phyloP scores from a whole-genome alignment of 176 grass and related monocot species.

The Musa itinerans region DNA sequence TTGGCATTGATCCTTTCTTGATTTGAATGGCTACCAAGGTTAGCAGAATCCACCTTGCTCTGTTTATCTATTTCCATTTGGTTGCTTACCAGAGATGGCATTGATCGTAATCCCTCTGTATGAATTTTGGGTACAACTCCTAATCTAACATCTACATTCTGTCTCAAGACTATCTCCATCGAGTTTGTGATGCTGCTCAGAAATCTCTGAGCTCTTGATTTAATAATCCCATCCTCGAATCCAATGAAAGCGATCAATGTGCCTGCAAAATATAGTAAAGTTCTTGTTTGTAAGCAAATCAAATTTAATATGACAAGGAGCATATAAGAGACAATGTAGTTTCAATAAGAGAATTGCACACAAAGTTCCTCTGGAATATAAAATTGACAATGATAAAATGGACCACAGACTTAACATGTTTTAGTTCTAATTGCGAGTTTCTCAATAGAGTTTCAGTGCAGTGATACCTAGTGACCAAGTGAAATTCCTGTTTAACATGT shows the following conservation, averaged over 20 bases:
- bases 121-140: conserved; percentile 26
- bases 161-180: conserved; percentile 49
- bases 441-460: too few relatives aligned
- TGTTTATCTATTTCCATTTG: conserved; percentile 11
- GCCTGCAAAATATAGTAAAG: conserved; percentile 34
- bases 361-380: too few relatives aligned
- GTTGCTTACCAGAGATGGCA: neutral
- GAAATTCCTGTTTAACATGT: too few relatives aligned
- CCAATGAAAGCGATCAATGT: conserved; percentile 38
- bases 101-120: conserved; percentile 10
- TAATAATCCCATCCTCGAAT: conserved; percentile 56
- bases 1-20: conserved; percentile 27
- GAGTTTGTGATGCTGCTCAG: conserved; percentile 81
- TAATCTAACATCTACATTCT: conserved; percentile 54
- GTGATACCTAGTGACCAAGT: too few relatives aligned
- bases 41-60: conserved; percentile 24
- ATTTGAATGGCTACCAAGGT: conserved; percentile 25
- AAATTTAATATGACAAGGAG: conserved; percentile 11
- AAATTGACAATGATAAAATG: too few relatives aligned
- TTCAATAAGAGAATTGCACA: too few relatives aligned
- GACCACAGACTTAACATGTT: too few relatives aligned
- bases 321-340: too few relatives aligned
- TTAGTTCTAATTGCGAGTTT: too few relatives aligned
- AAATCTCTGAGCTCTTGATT: conserved; percentile 57
- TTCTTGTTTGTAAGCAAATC: neutral